A percentile compares a stretch with the other conserved stretches of the same genome.
Conservation (phyloP, 2,329 filamentous ascomycete genomes). For the Verticillium tricorpus region DNA sequence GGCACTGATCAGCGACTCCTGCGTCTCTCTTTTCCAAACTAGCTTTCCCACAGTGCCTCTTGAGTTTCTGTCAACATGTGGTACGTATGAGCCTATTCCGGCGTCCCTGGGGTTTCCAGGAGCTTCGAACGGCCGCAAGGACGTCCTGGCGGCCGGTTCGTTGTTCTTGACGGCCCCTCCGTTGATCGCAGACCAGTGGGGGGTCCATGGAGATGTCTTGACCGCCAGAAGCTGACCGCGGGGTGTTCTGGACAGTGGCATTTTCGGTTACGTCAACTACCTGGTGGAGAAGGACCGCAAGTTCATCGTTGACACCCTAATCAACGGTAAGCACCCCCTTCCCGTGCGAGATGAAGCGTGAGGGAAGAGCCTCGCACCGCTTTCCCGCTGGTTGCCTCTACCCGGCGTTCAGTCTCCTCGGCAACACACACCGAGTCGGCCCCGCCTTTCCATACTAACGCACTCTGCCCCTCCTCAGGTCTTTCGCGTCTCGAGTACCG, state of each 20-base stretch:
- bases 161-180: not conserved
- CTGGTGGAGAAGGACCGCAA: conserved; percentile 97
- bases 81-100: conserved; percentile 9
- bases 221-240: conserved; percentile 1
- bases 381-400: not conserved
- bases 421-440: not conserved
- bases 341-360: conserved; percentile 1
- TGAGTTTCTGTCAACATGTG: conserved; percentile 15
- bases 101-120: conserved; percentile 1
- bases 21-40: conserved; percentile 7
- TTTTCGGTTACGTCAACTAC: conserved; percentile 99
- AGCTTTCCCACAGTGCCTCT: conserved; percentile 8
- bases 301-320: conserved; percentile 91
- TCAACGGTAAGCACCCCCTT: conserved; percentile 69
- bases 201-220: not conserved
- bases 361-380: not conserved
- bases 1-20: not conserved
- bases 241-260: conserved; percentile 57
- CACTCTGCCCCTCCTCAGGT: conserved; percentile 48
- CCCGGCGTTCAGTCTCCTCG: not conserved
- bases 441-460: not conserved
- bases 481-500: conserved; percentile 96
- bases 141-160: not conserved
- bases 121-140: not conserved
- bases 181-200: not conserved